phyloP scores from a whole-genome alignment of 495 filamentous ascomycete genomes.

The Penicillium flavigenum region DNA sequence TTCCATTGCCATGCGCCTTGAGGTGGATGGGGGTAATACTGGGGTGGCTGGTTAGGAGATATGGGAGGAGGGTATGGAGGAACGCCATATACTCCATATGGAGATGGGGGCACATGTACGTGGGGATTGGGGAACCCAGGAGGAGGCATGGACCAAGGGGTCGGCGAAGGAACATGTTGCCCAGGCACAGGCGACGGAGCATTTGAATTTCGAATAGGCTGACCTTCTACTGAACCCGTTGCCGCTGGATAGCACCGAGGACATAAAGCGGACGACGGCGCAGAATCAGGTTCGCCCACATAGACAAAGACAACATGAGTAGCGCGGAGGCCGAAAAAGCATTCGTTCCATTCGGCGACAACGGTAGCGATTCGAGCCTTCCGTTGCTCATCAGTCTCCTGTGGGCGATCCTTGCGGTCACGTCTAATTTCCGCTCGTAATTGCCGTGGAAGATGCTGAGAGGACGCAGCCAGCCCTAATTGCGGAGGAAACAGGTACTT shows the following conservation, averaged over 20 bases:
- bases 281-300: conserved; percentile 38
- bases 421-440: conserved; percentile 42
- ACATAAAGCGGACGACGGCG: conserved; percentile 44
- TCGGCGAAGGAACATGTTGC: conserved; percentile 21
- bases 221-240: conserved; percentile 24
- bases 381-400: conserved; percentile 47
- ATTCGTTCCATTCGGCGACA: conserved; percentile 53
- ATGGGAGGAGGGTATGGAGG: conserved; percentile 16
- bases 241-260: conserved; percentile 47
- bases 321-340: conserved; percentile 49
- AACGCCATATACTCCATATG: conserved; percentile 23
- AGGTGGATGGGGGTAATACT: conserved; percentile 30
- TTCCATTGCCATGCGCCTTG: conserved; percentile 37
- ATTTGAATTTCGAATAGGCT: conserved; percentile 12
- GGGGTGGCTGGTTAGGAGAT: conserved; percentile 29
- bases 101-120: conserved; percentile 6
- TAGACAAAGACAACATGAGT: conserved; percentile 41
- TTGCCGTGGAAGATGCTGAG: conserved; percentile 42
- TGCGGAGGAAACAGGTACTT: conserved; percentile 48
- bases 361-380: conserved; percentile 42
- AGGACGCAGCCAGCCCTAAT: conserved; percentile 41
- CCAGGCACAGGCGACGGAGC: conserved; percentile 18
- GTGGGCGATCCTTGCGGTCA: conserved; percentile 44
- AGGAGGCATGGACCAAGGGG: conserved; percentile 18
- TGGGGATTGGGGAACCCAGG: conserved; percentile 22